Evolutionary conservation across 306 rosid species (phyloP).

Genomic region (Trifolium pratense): DNA sequence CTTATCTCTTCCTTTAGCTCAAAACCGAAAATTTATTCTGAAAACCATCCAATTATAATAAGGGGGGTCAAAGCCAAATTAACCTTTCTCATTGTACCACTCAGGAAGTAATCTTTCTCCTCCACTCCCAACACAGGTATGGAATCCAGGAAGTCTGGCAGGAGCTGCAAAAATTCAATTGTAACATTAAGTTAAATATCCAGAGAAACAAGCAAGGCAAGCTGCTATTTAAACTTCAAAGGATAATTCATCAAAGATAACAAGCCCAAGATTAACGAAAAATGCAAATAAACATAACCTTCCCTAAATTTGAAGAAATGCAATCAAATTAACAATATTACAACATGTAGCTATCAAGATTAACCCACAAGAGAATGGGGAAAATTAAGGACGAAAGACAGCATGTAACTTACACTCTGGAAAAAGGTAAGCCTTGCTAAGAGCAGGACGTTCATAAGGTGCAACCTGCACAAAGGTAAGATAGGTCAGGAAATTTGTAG

Average conservation of each 20-base stretch:
- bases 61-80: conserved; percentile 32
- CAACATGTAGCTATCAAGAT: conserved; percentile 4
- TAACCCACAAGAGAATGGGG: conserved; percentile 3
- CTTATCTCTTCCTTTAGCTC: conserved; percentile 13
- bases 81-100: conserved; percentile 92
- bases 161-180: conserved; percentile 73
- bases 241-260: neutral
- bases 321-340: conserved; percentile 18
- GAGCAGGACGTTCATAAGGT: conserved; percentile 99
- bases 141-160: conserved; percentile 98
- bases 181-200: conserved; percentile 20
- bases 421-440: conserved; percentile 93
- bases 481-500: conserved; percentile 23
- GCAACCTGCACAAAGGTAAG: conserved; percentile 66
- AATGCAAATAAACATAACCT: neutral
- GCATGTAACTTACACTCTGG: conserved; percentile 96
- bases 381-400: neutral
- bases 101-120: conserved; percentile 90
- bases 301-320: conserved; percentile 5
- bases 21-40: neutral
- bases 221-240: conserved; percentile 14
- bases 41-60: conserved; percentile 25
- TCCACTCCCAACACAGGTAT: conserved; percentile 91
- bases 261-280: conserved; percentile 13
- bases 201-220: conserved; percentile 20